These are phyloP conservation scores for Elongisporangium prolatum DNA, from an alignment of 352 stramenopile genomes.

Conservation along the genomic window DNA sequence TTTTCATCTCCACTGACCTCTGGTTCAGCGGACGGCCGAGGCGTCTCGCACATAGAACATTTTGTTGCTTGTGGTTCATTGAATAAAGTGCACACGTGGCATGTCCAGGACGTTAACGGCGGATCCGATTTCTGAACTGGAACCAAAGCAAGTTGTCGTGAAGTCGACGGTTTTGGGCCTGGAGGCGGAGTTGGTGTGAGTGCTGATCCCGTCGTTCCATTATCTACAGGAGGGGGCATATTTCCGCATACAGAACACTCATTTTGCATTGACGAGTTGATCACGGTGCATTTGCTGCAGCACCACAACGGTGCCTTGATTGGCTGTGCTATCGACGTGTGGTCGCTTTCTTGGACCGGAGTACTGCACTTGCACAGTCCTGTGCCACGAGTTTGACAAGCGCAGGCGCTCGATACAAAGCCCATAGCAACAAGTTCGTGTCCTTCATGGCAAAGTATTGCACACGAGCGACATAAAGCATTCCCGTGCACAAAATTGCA, in stretches of 20 bases:
- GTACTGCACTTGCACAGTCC: constrained; percentile 49
- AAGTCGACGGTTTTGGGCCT: constrained; percentile 28
- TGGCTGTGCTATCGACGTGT: constrained; percentile 25
- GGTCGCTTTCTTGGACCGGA: constrained; percentile 30
- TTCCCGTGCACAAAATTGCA: constrained; percentile 70
- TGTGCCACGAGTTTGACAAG: constrained; percentile 49
- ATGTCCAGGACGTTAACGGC: constrained; percentile 53
- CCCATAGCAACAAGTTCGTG: constrained; percentile 81
- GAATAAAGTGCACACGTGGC: constrained; percentile 73
- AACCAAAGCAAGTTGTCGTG: constrained; percentile 40
- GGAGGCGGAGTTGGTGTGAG: neutral
- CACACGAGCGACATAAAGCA: constrained; percentile 61
- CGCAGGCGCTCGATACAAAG: constrained; percentile 59
- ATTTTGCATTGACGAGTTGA: constrained; percentile 49
- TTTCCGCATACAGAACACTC: constrained; percentile 70
- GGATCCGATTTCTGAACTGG: constrained; percentile 13
- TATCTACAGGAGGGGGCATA: constrained; percentile 18
- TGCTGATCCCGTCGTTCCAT: constrained; percentile 15
- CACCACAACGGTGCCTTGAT: constrained; percentile 58
- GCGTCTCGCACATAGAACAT: constrained; percentile 72
- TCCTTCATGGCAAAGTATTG: constrained; percentile 71
- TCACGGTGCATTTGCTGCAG: constrained; percentile 79
- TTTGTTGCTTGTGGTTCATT: constrained; percentile 53
- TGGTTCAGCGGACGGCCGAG: constrained; percentile 18
- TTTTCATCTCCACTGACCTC: constrained; percentile 18